phyloP scores from a whole-genome alignment of 2,329 filamentous ascomycete genomes.

The Blastomyces emzantsi region DNA sequence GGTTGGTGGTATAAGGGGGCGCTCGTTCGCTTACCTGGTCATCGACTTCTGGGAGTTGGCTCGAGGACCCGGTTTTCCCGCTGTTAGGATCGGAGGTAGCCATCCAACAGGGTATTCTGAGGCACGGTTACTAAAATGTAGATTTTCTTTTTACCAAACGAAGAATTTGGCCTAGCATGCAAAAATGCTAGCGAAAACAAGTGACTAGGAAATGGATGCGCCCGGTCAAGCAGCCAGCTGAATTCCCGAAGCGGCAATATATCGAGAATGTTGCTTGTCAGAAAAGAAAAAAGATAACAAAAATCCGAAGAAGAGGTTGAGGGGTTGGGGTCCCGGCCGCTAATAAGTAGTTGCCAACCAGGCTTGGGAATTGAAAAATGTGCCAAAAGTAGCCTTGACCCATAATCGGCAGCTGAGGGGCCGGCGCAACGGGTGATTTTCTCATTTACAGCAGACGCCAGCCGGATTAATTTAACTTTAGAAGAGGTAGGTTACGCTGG shows the following conservation, averaged over 20 bases:
- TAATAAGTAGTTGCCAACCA: constrained; percentile 1
- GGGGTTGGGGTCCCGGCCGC: constrained; percentile 1
- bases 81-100: background rate
- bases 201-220: background rate
- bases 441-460: background rate
- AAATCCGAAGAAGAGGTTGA: background rate
- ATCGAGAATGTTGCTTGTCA: background rate
- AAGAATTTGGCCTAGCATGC: background rate
- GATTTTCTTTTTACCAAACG: background rate
- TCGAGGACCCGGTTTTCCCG: background rate
- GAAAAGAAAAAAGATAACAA: background rate
- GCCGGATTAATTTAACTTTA: background rate
- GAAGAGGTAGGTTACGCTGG: background rate
- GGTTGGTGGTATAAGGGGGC: background rate
- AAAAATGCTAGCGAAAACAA: background rate
- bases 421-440: background rate
- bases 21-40: background rate
- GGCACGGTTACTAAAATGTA: background rate
- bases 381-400: background rate
- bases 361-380: background rate
- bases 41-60: constrained; percentile 1
- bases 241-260: background rate
- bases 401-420: background rate
- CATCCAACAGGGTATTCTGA: background rate
- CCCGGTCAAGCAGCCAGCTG: background rate